Conservation (phyloP, 148 eudicot species). For the Cornus florida region DNA sequence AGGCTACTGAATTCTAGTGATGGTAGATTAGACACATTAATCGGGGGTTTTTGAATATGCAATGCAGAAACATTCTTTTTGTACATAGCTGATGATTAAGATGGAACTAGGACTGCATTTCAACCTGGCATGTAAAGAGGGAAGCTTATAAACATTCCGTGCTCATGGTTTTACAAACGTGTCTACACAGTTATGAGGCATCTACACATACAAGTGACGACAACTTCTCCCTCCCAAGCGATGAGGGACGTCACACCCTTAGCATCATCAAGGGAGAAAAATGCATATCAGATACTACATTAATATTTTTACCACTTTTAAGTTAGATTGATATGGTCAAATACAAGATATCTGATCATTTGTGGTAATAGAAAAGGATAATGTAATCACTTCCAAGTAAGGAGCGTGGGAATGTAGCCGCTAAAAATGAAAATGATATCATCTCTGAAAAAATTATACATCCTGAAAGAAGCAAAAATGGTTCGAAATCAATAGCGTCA, state of each 20-base stretch:
- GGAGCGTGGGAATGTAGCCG: neutral
- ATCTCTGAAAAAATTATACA: neutral
- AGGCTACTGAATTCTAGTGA: conserved; percentile 12
- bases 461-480: neutral
- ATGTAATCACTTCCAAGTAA: neutral
- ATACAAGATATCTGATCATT: neutral
- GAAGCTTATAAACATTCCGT: neutral
- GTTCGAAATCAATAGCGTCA: neutral
- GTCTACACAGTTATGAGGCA: too few relatives aligned
- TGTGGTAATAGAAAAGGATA: neutral
- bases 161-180: too few relatives aligned
- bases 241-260: neutral
- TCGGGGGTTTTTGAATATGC: neutral
- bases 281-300: neutral
- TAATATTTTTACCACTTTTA: neutral
- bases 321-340: neutral
- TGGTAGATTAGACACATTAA: neutral
- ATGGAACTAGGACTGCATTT: neutral
- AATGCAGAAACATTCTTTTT: neutral
- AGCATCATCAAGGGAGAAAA: neutral
- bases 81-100: too few relatives aligned
- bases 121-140: neutral
- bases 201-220: too few relatives aligned
- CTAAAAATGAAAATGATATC: neutral
- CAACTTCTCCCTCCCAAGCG: too few relatives aligned